Conservation (phyloP, 306 rosid species). For the Phaseolus lunatus region DNA sequence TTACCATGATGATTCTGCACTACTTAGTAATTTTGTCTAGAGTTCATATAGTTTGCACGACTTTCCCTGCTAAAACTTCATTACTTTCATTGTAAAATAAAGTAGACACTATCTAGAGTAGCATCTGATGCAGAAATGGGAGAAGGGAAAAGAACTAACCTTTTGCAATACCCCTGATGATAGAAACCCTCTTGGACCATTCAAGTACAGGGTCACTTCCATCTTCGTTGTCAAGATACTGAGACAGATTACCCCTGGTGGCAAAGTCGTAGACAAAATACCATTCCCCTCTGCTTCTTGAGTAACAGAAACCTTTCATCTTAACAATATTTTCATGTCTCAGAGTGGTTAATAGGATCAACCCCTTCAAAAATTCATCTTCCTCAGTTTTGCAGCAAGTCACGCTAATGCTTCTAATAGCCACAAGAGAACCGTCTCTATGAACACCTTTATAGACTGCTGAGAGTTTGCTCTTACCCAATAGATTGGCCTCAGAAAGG, state of each 20-base stretch:
- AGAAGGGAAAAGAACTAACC: conserved; percentile 54
- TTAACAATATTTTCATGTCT: conserved; percentile 77
- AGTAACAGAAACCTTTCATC: conserved; percentile 90
- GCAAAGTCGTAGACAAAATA: conserved; percentile 76
- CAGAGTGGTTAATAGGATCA: conserved; percentile 65
- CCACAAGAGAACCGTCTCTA: conserved; percentile 83
- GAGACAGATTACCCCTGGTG: conserved; percentile 67
- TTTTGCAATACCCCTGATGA: conserved; percentile 77
- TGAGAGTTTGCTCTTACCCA: conserved; percentile 77
- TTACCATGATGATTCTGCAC: neutral
- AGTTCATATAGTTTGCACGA: neutral
- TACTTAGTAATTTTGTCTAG: neutral
- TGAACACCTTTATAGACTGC: conserved; percentile 77
- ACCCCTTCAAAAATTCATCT: conserved; percentile 70
- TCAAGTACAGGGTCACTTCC: conserved; percentile 65
- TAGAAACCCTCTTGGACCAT: conserved; percentile 80
- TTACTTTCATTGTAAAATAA: neutral
- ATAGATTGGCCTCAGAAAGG: conserved; percentile 73
- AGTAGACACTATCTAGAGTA: neutral
- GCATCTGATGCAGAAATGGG: neutral
- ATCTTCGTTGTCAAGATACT: conserved; percentile 69
- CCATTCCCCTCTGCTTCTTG: conserved; percentile 84
- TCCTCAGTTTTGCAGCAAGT: conserved; percentile 85
- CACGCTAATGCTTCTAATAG: conserved; percentile 64
- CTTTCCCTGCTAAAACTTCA: neutral